phyloP scores from a whole-genome alignment of 1,139 yeast genomes.

The Diutina sp. region DNA sequence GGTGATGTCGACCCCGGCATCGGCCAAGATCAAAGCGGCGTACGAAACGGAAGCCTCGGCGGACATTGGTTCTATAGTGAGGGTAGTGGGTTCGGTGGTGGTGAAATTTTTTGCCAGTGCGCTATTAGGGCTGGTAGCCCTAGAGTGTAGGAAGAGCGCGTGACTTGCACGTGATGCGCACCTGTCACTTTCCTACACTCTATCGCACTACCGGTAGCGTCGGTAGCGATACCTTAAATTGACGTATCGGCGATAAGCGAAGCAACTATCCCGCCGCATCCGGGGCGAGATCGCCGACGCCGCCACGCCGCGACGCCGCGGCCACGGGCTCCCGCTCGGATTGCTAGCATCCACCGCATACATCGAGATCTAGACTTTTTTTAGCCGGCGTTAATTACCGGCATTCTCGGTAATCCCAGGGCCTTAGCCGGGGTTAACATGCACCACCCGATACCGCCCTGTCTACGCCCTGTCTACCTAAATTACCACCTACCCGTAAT shows the following conservation, averaged over 20 bases:
- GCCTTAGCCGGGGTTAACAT: too few relatives aligned
- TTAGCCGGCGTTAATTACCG: too few relatives aligned
- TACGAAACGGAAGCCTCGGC: slow-evolving; percentile 3
- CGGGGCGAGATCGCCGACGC: background rate
- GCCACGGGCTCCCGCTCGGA: too few relatives aligned
- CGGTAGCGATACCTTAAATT: background rate
- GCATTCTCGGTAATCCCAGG: too few relatives aligned
- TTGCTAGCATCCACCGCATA: too few relatives aligned
- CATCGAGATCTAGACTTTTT: too few relatives aligned
- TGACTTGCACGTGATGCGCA: background rate
- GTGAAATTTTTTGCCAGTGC: background rate
- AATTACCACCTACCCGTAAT: too few relatives aligned
- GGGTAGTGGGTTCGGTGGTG: background rate
- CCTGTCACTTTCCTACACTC: too few relatives aligned
- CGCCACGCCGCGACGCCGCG: too few relatives aligned
- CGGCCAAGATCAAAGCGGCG: slow-evolving; percentile 3
- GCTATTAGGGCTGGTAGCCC: background rate
- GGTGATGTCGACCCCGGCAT: slow-evolving; percentile 2
- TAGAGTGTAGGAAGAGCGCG: background rate
- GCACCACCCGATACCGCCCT: too few relatives aligned
- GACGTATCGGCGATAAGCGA: background rate
- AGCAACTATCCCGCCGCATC: background rate
- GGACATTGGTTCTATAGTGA: background rate
- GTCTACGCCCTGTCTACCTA: too few relatives aligned
- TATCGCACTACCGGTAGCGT: background rate